A percentile compares a stretch with the other conserved stretches of the same genome.
phyloP scores from a whole-genome alignment of 2,329 filamentous ascomycete species.

The Trichophyton schoenleinii region DNA sequence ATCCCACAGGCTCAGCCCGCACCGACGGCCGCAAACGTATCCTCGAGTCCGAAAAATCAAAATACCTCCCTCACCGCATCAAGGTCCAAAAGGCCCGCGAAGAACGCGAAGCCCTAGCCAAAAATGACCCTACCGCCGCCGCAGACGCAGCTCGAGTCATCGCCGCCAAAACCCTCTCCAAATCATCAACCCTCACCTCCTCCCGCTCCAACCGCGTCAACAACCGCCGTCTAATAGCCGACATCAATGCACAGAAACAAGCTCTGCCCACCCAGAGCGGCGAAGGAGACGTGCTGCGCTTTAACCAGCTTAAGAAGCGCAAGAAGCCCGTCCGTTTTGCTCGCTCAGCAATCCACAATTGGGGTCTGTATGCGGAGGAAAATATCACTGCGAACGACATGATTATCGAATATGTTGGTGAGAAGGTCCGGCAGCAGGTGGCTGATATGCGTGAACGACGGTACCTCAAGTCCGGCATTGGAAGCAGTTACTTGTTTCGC shows the following conservation, averaged over 20 bases:
- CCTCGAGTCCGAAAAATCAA: conserved; percentile 91
- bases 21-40: conserved; percentile 95
- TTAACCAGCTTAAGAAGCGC: conserved; percentile 98
- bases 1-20: conserved; percentile 69
- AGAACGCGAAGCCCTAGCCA: conserved; percentile 64
- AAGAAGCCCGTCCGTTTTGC: conserved; percentile 99
- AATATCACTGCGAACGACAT: conserved; percentile 96
- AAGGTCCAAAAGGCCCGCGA: conserved; percentile 86
- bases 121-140: conserved; percentile 51
- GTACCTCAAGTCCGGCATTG: conserved; percentile 92
- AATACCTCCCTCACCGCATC: conserved; percentile 94
- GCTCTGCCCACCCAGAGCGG: conserved; percentile 52
- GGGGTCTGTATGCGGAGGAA: conserved; percentile 95
- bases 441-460: conserved; percentile 88
- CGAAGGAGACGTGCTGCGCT: conserved; percentile 84
- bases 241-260: conserved; percentile 90
- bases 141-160: conserved; percentile 60
- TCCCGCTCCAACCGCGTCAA: conserved; percentile 91
- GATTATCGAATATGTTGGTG: conserved; percentile 99
- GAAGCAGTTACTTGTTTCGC: conserved; percentile 92
- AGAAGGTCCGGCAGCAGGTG: conserved; percentile 92
- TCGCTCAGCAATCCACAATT: conserved; percentile 94
- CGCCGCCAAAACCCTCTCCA: conserved; percentile 67
- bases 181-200: conserved; percentile 61
- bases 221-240: conserved; percentile 85